phyloP scores from a whole-genome alignment of 768 basidiomycete species.

The Naganishia randhawae region DNA sequence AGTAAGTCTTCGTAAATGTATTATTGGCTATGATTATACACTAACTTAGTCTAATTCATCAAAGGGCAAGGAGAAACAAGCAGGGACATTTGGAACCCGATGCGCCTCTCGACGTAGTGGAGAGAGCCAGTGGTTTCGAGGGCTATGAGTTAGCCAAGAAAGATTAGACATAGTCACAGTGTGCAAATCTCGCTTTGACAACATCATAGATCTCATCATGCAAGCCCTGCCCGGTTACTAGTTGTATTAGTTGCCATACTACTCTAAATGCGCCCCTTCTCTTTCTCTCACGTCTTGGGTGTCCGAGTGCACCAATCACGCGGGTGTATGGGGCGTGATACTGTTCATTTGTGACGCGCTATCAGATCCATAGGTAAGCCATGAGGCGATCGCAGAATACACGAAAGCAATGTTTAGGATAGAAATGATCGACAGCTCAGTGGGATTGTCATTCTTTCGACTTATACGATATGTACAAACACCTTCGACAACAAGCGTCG shows the following conservation, averaged over 20 bases:
- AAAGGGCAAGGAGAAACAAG: slow-evolving; percentile 76
- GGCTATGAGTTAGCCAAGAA: slow-evolving; percentile 48
- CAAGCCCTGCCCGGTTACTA: neutral
- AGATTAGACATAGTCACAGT: neutral
- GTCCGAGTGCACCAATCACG: no score
- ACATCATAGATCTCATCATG: neutral
- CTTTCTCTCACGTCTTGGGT: no score
- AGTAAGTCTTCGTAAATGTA: slow-evolving; percentile 57
- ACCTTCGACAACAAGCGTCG: slow-evolving; percentile 1
- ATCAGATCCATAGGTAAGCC: no score
- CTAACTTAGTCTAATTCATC: neutral
- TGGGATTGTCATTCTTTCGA: no score
- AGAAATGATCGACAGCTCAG: no score
- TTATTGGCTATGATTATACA: neutral
- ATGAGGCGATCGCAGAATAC: no score
- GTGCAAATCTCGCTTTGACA: neutral
- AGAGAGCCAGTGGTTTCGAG: slow-evolving; percentile 67
- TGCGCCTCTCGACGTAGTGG: slow-evolving; percentile 71
- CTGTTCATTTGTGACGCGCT: no score
- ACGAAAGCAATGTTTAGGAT: no score
- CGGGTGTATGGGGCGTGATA: no score
- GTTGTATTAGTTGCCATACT: no score
- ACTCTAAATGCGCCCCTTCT: no score
- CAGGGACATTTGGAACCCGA: slow-evolving; percentile 87
- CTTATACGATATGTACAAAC: neutral